Evolutionary conservation across 306 rosid genomes (phyloP).

Genomic region (Cotoneaster glaucophyllus): DNA sequence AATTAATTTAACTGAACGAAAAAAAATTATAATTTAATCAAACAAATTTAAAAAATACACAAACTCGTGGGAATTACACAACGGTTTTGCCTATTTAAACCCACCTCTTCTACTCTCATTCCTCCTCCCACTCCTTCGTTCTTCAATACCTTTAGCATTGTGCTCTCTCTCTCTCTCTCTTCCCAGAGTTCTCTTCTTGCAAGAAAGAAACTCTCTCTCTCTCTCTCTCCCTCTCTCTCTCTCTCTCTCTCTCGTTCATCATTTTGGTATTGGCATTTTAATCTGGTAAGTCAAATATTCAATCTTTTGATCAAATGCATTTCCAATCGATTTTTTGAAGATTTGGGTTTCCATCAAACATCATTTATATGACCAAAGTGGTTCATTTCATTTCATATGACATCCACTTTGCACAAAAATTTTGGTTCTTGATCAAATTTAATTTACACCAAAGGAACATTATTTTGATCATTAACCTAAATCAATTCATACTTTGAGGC

Average conservation of each 20-base stretch:
- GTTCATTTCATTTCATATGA: not conserved
- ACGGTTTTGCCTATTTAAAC: conserved; percentile 47
- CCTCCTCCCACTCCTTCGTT: conserved; percentile 52
- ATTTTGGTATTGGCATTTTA: conserved; percentile 1
- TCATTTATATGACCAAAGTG: not conserved
- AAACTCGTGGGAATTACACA: conserved; percentile 10
- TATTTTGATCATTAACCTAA: not conserved
- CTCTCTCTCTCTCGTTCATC: conserved; percentile 4
- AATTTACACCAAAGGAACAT: not conserved
- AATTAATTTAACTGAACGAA: not conserved
- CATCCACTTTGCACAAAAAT: not conserved
- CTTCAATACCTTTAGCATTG: conserved; percentile 9
- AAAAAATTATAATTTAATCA: not conserved
- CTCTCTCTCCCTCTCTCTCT: conserved; percentile 6
- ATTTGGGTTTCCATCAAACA: not conserved
- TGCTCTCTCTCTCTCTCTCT: conserved; percentile 13
- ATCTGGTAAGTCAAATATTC: conserved; percentile 31
- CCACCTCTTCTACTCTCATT: conserved; percentile 17
- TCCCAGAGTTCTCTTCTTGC: conserved; percentile 16
- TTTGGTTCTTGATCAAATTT: not conserved
- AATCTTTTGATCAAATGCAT: conserved; percentile 13
- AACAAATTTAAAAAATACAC: not conserved
- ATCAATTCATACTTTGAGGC: not conserved
- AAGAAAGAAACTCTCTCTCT: conserved; percentile 14
- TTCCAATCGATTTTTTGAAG: not conserved